Evolutionary conservation across 73 alveolate genomes (phyloP).

Genomic region (Stentor roeselii): DNA sequence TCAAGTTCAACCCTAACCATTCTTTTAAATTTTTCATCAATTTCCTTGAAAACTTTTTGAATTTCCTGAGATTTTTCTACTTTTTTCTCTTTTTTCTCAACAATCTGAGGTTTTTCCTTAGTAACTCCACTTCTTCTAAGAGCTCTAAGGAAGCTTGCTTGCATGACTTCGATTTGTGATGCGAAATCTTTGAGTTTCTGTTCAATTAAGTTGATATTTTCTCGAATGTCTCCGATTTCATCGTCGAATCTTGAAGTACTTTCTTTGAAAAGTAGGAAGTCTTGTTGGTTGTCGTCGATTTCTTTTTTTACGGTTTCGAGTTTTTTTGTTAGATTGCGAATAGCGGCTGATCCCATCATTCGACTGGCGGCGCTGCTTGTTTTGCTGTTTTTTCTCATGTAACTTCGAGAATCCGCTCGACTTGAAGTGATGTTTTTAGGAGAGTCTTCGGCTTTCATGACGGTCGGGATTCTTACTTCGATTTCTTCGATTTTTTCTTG

Average conservation of each 20-base stretch:
- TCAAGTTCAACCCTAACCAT: not conserved
- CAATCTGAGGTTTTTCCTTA: not conserved
- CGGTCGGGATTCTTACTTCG: not conserved
- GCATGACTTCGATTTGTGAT: not conserved
- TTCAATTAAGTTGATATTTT: not conserved
- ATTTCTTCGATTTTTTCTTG: not conserved
- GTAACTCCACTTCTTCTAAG: not conserved
- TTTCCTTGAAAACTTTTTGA: not conserved
- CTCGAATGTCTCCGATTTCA: not conserved
- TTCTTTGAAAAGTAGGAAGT: not conserved
- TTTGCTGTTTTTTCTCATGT: not conserved
- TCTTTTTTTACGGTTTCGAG: not conserved
- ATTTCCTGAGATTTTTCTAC: not conserved
- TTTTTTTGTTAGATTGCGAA: not conserved
- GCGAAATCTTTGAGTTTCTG: not conserved
- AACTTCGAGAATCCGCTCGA: not conserved
- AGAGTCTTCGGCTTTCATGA: not conserved
- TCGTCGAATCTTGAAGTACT: not conserved
- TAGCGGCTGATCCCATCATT: not conserved
- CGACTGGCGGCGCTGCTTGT: not conserved
- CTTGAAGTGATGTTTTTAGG: not conserved
- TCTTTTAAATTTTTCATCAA: slow-evolving; percentile 21
- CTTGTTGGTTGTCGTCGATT: not conserved
- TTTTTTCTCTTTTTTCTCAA: not conserved
- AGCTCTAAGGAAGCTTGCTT: slow-evolving; percentile 13